Conservation (phyloP, 805 yeast genomes). For the Zygotorulaspora danielsina region DNA sequence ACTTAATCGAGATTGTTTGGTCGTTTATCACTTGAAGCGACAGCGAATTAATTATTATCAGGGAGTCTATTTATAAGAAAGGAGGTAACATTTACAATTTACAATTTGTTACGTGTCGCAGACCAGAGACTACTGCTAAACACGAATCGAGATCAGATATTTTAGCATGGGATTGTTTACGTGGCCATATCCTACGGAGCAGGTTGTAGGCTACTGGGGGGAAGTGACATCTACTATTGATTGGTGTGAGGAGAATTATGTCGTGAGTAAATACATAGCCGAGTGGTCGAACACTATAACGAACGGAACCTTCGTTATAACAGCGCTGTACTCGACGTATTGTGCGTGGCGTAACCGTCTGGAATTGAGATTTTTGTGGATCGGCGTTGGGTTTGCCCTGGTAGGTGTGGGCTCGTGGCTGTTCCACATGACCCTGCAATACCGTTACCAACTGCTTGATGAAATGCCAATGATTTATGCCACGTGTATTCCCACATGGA, state of each 20-base stretch:
- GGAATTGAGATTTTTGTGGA: constrained; percentile 66
- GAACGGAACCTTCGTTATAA: constrained; percentile 51
- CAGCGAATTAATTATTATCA: background rate
- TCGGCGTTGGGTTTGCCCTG: constrained; percentile 73
- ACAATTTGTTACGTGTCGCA: too few species aligned
- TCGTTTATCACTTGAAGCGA: background rate
- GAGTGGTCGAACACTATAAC: constrained; percentile 87
- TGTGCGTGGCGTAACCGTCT: constrained; percentile 57
- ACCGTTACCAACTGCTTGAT: constrained; percentile 86
- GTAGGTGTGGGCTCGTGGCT: constrained; percentile 95
- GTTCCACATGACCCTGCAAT: constrained; percentile 91
- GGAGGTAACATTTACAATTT: too few species aligned
- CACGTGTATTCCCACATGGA: constrained; percentile 92
- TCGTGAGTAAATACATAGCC: constrained; percentile 78
- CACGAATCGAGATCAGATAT: too few species aligned
- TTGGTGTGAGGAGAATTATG: constrained; percentile 98
- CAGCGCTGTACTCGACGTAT: constrained; percentile 61
- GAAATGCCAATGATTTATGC: constrained; percentile 98
- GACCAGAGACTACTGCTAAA: too few species aligned
- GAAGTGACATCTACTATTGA: constrained; percentile 89
- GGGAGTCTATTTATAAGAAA: background rate
- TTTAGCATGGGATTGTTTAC: constrained; percentile 16
- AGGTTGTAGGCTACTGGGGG: constrained; percentile 71
- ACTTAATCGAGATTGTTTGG: background rate
- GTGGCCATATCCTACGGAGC: constrained; percentile 52